phyloP scores from a whole-genome alignment of 345 rosid genomes.

The Gossypium bickii region DNA sequence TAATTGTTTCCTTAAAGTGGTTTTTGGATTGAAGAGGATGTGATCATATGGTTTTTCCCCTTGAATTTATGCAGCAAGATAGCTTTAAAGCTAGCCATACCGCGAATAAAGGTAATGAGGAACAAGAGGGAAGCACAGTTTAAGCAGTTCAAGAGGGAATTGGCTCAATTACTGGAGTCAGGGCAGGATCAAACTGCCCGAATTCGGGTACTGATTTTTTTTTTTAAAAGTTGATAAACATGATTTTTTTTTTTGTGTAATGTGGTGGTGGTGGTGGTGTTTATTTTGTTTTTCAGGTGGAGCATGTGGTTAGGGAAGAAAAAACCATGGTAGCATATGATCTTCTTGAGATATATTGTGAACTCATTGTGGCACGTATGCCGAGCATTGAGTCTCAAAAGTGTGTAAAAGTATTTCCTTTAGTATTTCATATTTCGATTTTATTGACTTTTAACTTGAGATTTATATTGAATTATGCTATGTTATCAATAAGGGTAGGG shows the following conservation, averaged over 20 bases:
- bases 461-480: no score
- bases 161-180: slow-evolving; percentile 71
- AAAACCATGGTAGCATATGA: slow-evolving; percentile 84
- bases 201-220: slow-evolving; percentile 49
- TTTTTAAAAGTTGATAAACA: not conserved
- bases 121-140: slow-evolving; percentile 63
- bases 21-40: not conserved
- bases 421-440: not conserved
- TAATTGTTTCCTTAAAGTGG: slow-evolving; percentile 11
- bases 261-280: not conserved
- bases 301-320: slow-evolving; percentile 88
- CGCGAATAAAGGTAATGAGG: slow-evolving; percentile 73
- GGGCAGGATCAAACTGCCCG: slow-evolving; percentile 80
- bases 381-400: slow-evolving; percentile 78
- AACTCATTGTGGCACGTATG: slow-evolving; percentile 66
- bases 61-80: slow-evolving; percentile 52
- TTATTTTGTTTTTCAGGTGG: slow-evolving; percentile 45
- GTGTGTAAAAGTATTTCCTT: slow-evolving; percentile 33
- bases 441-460: no score
- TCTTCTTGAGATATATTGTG: slow-evolving; percentile 73
- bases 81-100: slow-evolving; percentile 61
- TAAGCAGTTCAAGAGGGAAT: slow-evolving; percentile 66
- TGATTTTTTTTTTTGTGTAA: not conserved
- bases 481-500: no score
- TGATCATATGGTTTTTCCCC: not conserved